phyloP scores from a whole-genome alignment of 305 asterid species.

The Fraxinus angustifolia region DNA sequence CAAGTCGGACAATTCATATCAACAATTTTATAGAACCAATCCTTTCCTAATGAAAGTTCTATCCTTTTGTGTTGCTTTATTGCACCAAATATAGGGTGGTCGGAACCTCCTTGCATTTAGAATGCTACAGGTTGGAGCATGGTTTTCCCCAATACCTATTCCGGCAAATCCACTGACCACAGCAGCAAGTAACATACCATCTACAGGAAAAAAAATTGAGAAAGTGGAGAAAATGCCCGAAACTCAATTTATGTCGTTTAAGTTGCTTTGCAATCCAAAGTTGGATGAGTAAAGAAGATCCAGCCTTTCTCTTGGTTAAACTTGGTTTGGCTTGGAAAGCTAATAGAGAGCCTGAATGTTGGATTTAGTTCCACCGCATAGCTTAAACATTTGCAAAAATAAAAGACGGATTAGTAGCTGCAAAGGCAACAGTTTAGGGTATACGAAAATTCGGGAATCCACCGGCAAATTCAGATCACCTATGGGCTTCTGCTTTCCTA shows the following conservation, averaged over 20 bases:
- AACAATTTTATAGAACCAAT: conserved; percentile 51
- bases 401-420: conserved; percentile 40
- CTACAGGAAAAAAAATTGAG: conserved; percentile 30
- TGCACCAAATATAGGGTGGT: conserved; percentile 45
- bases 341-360: conserved; percentile 53
- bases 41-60: conserved; percentile 58
- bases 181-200: conserved; percentile 24
- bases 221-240: conserved; percentile 35
- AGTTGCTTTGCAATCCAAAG: conserved; percentile 46
- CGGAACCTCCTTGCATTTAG: conserved; percentile 44
- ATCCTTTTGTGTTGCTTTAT: conserved; percentile 40
- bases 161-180: conserved; percentile 52
- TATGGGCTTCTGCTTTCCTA: conserved; percentile 78
- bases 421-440: conserved; percentile 62
- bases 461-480: conserved; percentile 44
- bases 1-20: conserved; percentile 39
- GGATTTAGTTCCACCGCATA: conserved; percentile 63
- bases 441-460: conserved; percentile 54
- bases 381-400: conserved; percentile 44
- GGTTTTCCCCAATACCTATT: conserved; percentile 76
- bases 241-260: conserved; percentile 25
- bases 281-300: conserved; percentile 62
- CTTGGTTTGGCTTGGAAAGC: conserved; percentile 39
- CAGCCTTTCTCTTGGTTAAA: conserved; percentile 34
- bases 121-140: conserved; percentile 77